Percentiles rank a stretch among this genome's conserved stretches.
These are phyloP conservation scores for Endocalyx cinctus DNA, from an alignment of 2,329 filamentous ascomycete genomes.

Conservation along the genomic window DNA sequence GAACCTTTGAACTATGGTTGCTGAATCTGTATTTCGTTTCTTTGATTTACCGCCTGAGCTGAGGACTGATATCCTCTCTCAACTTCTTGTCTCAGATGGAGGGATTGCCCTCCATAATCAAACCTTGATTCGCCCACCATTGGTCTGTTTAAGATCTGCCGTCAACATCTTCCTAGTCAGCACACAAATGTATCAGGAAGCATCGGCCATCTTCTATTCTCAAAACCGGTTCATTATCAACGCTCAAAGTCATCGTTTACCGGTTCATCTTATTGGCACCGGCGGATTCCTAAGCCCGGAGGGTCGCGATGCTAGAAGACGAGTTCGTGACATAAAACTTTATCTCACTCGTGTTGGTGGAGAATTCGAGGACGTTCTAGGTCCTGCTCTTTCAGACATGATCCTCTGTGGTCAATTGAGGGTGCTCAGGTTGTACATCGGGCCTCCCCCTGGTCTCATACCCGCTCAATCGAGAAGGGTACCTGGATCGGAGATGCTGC, in stretches of 20 bases:
- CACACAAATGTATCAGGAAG: constrained; percentile 28
- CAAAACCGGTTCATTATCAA: constrained; percentile 25
- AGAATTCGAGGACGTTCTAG: constrained; percentile 23
- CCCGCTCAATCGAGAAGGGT: constrained; percentile 6
- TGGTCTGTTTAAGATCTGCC: constrained; percentile 7
- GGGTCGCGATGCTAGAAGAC: constrained; percentile 20
- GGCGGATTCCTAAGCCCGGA: constrained; percentile 25
- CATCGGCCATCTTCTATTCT: constrained; percentile 26
- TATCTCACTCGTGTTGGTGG: constrained; percentile 24
- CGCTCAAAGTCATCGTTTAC: constrained; percentile 22
- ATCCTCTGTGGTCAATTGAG: constrained; percentile 22
- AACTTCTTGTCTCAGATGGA: constrained; percentile 20
- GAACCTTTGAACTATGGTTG: too few relatives aligned
- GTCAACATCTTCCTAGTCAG: constrained; percentile 24
- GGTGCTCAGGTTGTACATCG: constrained; percentile 18
- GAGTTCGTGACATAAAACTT: constrained; percentile 21
- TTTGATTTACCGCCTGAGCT: constrained; percentile 27
- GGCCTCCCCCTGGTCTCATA: constrained; percentile 16
- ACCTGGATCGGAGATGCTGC: constrained; percentile 16
- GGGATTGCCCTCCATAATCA: constrained; percentile 17
- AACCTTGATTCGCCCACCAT: constrained; percentile 13
- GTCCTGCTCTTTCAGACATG: constrained; percentile 26
- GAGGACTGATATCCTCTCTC: constrained; percentile 18
- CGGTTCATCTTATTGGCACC: constrained; percentile 18
- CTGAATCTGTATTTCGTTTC: constrained; percentile 25